Base-by-base conservation (phyloP, 768 basidiomycete genomes). In the Pleurotus eryngii region DNA sequence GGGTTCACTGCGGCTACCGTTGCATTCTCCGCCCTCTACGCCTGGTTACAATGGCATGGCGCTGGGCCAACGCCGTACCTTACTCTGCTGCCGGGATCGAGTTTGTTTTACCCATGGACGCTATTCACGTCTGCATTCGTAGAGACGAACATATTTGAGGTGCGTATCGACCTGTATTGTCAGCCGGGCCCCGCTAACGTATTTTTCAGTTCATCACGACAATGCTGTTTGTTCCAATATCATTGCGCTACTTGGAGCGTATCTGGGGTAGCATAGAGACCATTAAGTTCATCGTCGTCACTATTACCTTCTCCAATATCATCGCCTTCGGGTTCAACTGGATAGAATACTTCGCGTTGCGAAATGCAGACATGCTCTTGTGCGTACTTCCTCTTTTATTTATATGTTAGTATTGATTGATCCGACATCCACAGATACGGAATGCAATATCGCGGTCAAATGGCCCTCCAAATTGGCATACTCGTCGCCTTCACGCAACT, bases 401-500 rank as follows among this genome's bases (percentile, higher is more conserved):
- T 45, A 47, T 48, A 26, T 50, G 56, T 39, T 49, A 56, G 45
- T 57, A 47, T n/a, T 63, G 50, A 63, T 61, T 51, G 50, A 56
- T 45, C 48, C 42, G 14, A 37, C 3, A 37, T 17, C 40, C 48
- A 18, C 24, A 97, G 96, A 45, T 92, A 89, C 72, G 92, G 87
- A 38, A 89, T 92, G 82, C 78, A 82, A 46, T 97, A 96, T 68
- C 93, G 91, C 65, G 97, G 97, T 43, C 89, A 95, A 72, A 93
- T 90, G 81, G 90, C 92, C 4, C 77, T 99, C 17, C 92, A 97
- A 65, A 87, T 87, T 50, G 89, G 87, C 2, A 77, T 95, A 60
- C 77, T 99, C 37, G 97, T 99, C 55, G 96, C 95, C 5, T 98
- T 98, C 73, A 98, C 95, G 3, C 97, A 99, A 70, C 73, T 97